phyloP scores from a whole-genome alignment of 768 basidiomycete genomes.

The Rhizopogon sp. region DNA sequence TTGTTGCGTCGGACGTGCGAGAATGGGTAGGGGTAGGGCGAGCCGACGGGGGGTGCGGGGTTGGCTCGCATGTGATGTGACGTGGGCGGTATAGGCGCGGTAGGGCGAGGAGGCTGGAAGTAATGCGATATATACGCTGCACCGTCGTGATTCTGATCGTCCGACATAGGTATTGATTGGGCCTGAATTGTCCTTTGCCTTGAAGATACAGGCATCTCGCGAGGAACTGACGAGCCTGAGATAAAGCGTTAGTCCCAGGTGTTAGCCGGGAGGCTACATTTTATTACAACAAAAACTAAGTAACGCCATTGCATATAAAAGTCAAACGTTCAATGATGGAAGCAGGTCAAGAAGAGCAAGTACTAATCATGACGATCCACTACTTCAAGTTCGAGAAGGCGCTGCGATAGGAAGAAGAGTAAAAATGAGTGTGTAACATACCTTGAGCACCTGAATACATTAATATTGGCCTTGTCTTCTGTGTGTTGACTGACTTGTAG shows the following conservation, averaged over 20 bases:
- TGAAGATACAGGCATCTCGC: slow-evolving; percentile 39
- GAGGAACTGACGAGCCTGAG: slow-evolving; percentile 27
- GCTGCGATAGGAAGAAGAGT: slow-evolving; percentile 11
- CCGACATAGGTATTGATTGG: slow-evolving; percentile 57
- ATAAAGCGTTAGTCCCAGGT: slow-evolving; percentile 2
- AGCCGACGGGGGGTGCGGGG: slow-evolving; percentile 64
- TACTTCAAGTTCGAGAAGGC: slow-evolving; percentile 1
- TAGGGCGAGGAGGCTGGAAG: slow-evolving; percentile 56
- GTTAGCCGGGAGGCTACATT: slow-evolving; percentile 2
- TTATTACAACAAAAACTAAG: not conserved
- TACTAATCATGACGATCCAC: slow-evolving; percentile 12
- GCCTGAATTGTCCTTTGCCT: slow-evolving; percentile 52
- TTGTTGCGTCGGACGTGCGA: slow-evolving; percentile 61
- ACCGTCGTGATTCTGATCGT: slow-evolving; percentile 63
- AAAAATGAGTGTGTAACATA: slow-evolving; percentile 27
- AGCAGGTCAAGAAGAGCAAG: slow-evolving; percentile 2
- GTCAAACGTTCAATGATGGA: not conserved
- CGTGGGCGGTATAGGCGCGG: slow-evolving; percentile 76
- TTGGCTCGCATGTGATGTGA: slow-evolving; percentile 57
- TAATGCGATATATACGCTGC: slow-evolving; percentile 58
- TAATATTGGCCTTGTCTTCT: slow-evolving; percentile 44
- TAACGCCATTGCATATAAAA: not conserved
- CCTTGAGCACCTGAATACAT: slow-evolving; percentile 45
- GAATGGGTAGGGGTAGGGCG: slow-evolving; percentile 78
- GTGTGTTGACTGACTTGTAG: slow-evolving; percentile 50